Conservation (phyloP, 495 filamentous ascomycete species). For the Aspergillus nidulans region DNA sequence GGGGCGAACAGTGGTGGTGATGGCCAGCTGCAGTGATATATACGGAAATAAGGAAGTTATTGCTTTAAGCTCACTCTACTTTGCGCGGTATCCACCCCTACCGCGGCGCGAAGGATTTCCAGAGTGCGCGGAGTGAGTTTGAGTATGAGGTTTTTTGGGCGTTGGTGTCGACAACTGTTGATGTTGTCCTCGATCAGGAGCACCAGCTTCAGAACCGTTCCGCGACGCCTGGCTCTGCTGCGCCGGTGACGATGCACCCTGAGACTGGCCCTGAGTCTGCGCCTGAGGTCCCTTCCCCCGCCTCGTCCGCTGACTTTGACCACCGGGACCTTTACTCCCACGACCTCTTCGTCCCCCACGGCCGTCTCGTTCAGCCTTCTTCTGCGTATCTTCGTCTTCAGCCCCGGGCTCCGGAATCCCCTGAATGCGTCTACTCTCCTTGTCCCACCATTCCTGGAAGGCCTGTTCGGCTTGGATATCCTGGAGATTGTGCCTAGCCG, state of each 20-base stretch:
- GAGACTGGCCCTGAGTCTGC: not conserved
- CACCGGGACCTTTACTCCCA: conserved; percentile 15
- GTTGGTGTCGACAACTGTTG: not conserved
- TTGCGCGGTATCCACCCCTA: conserved; percentile 11
- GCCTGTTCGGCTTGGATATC: conserved; percentile 96
- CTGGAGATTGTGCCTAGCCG: conserved; percentile 75
- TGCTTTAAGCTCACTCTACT: conserved; percentile 3
- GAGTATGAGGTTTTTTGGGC: conserved; percentile 4
- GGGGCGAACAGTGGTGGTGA: too few relatives aligned
- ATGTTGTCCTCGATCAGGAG: not conserved
- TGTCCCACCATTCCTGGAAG: conserved; percentile 98
- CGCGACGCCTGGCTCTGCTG: not conserved
- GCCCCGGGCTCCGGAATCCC: conserved; percentile 57
- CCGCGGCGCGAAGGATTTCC: conserved; percentile 13
- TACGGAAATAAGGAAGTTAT: not conserved
- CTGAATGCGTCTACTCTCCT: conserved; percentile 69
- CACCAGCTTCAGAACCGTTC: not conserved
- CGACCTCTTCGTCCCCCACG: conserved; percentile 25
- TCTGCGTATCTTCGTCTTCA: not conserved
- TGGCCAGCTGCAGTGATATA: not conserved
- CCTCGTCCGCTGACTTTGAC: conserved; percentile 22
- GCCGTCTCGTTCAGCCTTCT: conserved; percentile 10
- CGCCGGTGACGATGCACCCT: not conserved
- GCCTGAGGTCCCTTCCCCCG: conserved; percentile 21
- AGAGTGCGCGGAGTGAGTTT: not conserved